Conservation (phyloP, 2,329 filamentous ascomycete species). For the Beauveria brongniartii region DNA sequence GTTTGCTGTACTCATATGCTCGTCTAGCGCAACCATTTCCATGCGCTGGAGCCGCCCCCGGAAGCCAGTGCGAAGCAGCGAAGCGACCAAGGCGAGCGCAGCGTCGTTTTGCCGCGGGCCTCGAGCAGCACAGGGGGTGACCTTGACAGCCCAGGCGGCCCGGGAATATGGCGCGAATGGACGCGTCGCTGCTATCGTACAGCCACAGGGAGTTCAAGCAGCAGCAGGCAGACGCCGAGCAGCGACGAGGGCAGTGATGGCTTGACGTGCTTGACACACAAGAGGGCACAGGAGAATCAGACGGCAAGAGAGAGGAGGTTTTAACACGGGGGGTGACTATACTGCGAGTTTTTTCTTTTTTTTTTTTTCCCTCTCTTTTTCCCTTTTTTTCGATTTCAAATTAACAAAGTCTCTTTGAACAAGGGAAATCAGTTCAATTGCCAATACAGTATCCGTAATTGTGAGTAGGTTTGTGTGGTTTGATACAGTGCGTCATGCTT, state of each 20-base stretch:
- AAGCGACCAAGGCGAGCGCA: conserved; percentile 32
- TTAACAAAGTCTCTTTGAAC: too few relatives aligned
- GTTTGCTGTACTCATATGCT: conserved; percentile 23
- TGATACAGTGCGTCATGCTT: background rate
- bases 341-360: too few relatives aligned
- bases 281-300: conserved; percentile 24
- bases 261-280: conserved; percentile 24
- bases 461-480: too few relatives aligned
- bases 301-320: conserved; percentile 23
- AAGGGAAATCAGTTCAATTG: too few relatives aligned
- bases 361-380: too few relatives aligned
- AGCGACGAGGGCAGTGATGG: conserved; percentile 25
- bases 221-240: conserved; percentile 26
- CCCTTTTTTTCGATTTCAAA: too few relatives aligned
- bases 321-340: too few relatives aligned
- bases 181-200: conserved; percentile 20
- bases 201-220: conserved; percentile 28
- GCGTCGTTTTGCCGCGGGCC: conserved; percentile 29
- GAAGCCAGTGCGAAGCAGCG: conserved; percentile 29
- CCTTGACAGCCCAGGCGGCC: conserved; percentile 27
- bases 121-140: conserved; percentile 28
- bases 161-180: conserved; percentile 27
- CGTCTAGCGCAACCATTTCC: conserved; percentile 28
- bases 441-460: too few relatives aligned
- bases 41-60: conserved; percentile 24